phyloP scores from a whole-genome alignment of 371 early-diverging fungal species.

The Actinomucor elegans region DNA sequence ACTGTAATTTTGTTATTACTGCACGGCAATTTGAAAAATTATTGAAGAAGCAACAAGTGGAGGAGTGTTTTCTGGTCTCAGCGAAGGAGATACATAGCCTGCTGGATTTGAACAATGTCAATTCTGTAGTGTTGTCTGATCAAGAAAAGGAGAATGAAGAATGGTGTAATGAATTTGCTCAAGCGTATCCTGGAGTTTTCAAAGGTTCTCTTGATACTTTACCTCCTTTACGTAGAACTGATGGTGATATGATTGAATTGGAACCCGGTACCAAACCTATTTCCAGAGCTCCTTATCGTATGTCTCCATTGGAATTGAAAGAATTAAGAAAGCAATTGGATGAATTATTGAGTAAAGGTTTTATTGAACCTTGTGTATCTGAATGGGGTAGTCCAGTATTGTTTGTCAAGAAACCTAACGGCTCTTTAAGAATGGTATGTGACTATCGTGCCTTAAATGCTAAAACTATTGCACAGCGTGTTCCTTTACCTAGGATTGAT shows the following conservation, averaged over 20 bases:
- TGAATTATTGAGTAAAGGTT: constrained; percentile 28
- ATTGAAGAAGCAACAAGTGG: background rate
- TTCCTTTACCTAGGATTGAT: background rate
- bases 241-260: constrained; percentile 22
- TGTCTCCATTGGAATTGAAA: constrained; percentile 15
- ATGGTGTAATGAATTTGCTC: background rate
- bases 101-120: background rate
- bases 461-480: constrained; percentile 19
- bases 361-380: constrained; percentile 40
- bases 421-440: constrained; percentile 31
- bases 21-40: background rate
- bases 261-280: constrained; percentile 18
- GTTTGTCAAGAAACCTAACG: constrained; percentile 56
- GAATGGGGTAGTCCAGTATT: constrained; percentile 51
- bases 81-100: background rate
- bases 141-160: background rate
- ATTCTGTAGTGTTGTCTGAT: background rate
- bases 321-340: constrained; percentile 22
- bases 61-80: background rate
- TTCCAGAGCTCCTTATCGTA: constrained; percentile 6
- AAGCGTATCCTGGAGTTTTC: background rate
- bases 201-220: background rate
- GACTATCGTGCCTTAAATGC: constrained; percentile 56
- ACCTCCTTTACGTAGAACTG: constrained; percentile 1
- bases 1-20: background rate